A percentile compares a stretch with the other conserved stretches of the same genome.
phyloP scores from a whole-genome alignment of 345 rosid genomes.

The Kandelia obovata region DNA sequence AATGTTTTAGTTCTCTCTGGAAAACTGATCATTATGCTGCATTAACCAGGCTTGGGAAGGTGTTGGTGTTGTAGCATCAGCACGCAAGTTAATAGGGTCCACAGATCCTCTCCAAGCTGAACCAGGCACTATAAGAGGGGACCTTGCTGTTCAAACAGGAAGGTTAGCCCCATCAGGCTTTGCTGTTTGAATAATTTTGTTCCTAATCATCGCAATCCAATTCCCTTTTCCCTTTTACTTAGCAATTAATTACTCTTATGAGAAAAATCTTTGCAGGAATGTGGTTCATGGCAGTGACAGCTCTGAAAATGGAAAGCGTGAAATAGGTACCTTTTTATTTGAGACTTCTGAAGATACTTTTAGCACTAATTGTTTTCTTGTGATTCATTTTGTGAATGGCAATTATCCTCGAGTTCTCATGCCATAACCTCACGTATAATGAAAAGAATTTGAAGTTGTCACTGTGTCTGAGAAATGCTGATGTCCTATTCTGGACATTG shows the following conservation, averaged over 20 bases:
- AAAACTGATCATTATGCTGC: conserved; percentile 14
- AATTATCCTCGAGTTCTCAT: background rate
- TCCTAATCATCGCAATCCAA: background rate
- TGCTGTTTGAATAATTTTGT: conserved; percentile 4
- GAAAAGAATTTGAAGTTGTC: background rate
- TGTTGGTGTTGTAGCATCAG: conserved; percentile 90
- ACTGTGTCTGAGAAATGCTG: no score
- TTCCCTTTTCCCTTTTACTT: background rate
- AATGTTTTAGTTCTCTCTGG: conserved; percentile 1
- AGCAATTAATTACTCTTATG: conserved; percentile 11
- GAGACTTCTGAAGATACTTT: background rate
- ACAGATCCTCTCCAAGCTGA: conserved; percentile 98
- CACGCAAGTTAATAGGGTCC: conserved; percentile 85
- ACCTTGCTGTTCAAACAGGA: conserved; percentile 96
- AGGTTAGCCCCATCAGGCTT: conserved; percentile 45
- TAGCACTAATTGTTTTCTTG: background rate
- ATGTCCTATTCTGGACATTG: no score
- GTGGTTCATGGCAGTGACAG: conserved; percentile 96
- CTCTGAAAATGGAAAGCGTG: conserved; percentile 92
- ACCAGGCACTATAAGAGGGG: conserved; percentile 96
- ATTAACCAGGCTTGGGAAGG: conserved; percentile 88
- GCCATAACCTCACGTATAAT: background rate
- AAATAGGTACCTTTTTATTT: conserved; percentile 52
- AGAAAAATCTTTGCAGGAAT: conserved; percentile 55
- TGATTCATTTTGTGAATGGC: background rate